Base-by-base conservation (phyloP, 805 yeast genomes). In the Grigorovia jiainica region DNA sequence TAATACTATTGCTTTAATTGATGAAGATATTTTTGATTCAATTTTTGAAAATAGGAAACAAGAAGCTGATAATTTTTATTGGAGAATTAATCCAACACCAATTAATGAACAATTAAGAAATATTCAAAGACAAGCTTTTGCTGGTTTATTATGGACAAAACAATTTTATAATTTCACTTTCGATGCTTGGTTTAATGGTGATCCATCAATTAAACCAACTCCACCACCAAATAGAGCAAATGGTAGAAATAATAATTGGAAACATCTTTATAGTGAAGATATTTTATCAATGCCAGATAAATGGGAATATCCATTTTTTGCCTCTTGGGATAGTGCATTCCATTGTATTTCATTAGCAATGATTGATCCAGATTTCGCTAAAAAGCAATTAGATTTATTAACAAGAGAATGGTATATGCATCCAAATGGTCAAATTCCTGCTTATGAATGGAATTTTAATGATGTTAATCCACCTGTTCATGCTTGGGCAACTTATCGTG, bases 391-490 rank as follows among this genome's bases (percentile, higher is more conserved):
- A 51, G 95, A 82, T 58, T 67, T 87, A 43, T 67, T 87, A 59
- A 82, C 95, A 24, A 73, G 95, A 57, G 97, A 87, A 64, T 87
- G 96, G 96, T 87, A 87, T 59, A 86, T 87, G 94, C 95, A 90
- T 59, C 96, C 96, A 36, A 87, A 87, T 60, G 97, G 97, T n/a
- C 96, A 89, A 63, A 77, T 87, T 49, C 96, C 97, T 0, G 95
- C 96, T 11, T 87, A 87, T 61, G 97, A 87, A 64, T 87, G 97
- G 97, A 87, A 89, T 60, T 87, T 87, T 55, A 70, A 83, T 47
- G 97, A 87, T 61, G 95, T 89, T n/a, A 87, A 87, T 59, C 97
- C 97, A 1, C 97, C 97, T 0, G 97, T 87, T 29, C 96, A 89
- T 60, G 96, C 96, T 0, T 87, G 96, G 96, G 81, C 96, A 1